A percentile compares a stretch with the other conserved stretches of the same genome.
phyloP scores from a whole-genome alignment of 257 asterid species.

The Lantana camara region DNA sequence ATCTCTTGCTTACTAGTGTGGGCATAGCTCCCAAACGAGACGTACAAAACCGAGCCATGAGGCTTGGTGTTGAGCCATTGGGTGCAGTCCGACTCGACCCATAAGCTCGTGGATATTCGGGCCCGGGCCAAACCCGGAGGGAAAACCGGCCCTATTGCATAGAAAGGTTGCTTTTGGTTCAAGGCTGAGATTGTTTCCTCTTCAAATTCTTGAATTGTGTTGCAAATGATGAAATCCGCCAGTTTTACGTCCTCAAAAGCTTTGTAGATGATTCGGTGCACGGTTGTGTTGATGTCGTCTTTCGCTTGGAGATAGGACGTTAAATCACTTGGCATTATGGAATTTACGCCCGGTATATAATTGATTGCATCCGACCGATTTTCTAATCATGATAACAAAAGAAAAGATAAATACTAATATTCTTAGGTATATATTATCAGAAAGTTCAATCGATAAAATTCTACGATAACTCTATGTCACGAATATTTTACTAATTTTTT shows the following conservation, averaged over 20 bases:
- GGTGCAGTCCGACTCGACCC: slow-evolving; percentile 53
- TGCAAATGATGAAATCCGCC: slow-evolving; percentile 54
- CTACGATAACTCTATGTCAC: no score
- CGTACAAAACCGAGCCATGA: slow-evolving; percentile 56
- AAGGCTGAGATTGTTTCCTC: slow-evolving; percentile 44
- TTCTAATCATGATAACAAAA: slow-evolving; percentile 22
- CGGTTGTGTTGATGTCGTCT: slow-evolving; percentile 22
- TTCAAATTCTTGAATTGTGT: slow-evolving; percentile 68
- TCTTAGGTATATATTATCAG: no score
- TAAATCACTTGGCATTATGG: slow-evolving; percentile 50
- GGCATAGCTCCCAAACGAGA: slow-evolving; percentile 66
- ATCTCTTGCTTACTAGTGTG: slow-evolving; percentile 39
- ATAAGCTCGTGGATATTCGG: slow-evolving; percentile 42
- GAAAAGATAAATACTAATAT: not conserved
- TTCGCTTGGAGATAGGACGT: slow-evolving; percentile 49
- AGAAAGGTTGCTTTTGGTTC: slow-evolving; percentile 42
- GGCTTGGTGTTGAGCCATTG: slow-evolving; percentile 59
- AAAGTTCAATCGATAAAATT: not conserved
- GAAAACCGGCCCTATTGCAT: slow-evolving; percentile 65
- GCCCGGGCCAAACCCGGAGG: slow-evolving; percentile 33
- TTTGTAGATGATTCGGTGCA: slow-evolving; percentile 37
- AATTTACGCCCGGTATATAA: slow-evolving; percentile 55
- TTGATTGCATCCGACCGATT: slow-evolving; percentile 41
- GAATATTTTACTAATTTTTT: no score
- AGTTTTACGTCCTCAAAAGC: slow-evolving; percentile 49